Base-by-base conservation (phyloP, 169 alveolate species). In the Plasmodium reichenowi region DNA sequence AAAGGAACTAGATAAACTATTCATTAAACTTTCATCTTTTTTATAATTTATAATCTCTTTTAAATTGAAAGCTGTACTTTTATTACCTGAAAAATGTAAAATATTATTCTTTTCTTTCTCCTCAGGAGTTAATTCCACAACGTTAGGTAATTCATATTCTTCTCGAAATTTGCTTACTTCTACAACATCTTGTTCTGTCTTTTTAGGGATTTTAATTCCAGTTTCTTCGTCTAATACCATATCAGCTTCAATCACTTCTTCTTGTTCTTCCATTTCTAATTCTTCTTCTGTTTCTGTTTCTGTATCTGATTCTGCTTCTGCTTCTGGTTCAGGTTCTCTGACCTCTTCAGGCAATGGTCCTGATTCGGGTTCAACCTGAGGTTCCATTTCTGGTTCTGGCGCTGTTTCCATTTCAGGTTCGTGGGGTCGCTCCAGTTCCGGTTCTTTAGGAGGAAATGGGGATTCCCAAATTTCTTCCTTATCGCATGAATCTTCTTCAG, bases 221-320 rank as follows among this genome's bases (percentile, higher is more conserved):
- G 89, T 78, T 29, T 78, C 89, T 64, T 78, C 76, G 38, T 78
- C 78, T 20, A 64, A 7, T 3, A 62, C 60, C 43, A 75, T 15
- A 0, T 26, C 13, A 32, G 20, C 60, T 43, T 22, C 24, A 22
- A 20, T 38, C 3, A 4, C 29, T 60, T 13, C 74, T 50, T 5
- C 32, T 3, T 20, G 66, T 43, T 63, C 74, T 3, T 38, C 26
- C 10, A 60, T 64, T 12, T 12, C 22, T 20, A 2, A 22, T 52
- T 5, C 29, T 13, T 50, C 66, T 20, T 63, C 8, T 17, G 48
- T 1, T 1, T 56, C 62, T 22, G 8, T 2, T 20, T 12, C 13
- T 20, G 52, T n/a, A n/a, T n/a, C n/a, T n/a, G 17, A 20, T 12
- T 26, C 71, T 24, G 9, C 2, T 62, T 62, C 45, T 2, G 20